Percentiles rank a stretch among this genome's conserved stretches.
Evolutionary conservation across 257 asterid genomes (phyloP).

Genomic region (Scutellaria galericulata): DNA sequence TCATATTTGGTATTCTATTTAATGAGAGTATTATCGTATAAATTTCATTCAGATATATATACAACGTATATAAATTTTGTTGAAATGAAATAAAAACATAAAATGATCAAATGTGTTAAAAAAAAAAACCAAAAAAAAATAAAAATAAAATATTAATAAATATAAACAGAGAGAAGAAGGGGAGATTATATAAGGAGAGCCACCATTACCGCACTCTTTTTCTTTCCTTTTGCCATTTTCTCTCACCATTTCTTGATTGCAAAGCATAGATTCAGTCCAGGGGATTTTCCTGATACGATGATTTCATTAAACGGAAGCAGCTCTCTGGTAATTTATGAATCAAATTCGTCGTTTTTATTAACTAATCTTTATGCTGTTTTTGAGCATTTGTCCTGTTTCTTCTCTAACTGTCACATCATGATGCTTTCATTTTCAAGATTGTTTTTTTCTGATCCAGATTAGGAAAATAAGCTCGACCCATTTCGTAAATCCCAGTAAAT

Average conservation of each 20-base stretch:
- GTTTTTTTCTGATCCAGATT: slow-evolving; percentile 35
- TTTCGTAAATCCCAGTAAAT: slow-evolving; percentile 14
- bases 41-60: too few species aligned
- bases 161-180: slow-evolving; percentile 22
- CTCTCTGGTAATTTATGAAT: slow-evolving; percentile 56
- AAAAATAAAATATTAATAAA: not conserved
- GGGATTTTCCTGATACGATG: slow-evolving; percentile 47
- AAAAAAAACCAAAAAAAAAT: not conserved
- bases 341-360: not conserved
- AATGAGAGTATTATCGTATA: too few species aligned
- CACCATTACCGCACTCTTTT: slow-evolving; percentile 18
- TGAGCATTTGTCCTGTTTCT: slow-evolving; percentile 5
- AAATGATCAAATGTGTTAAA: not conserved
- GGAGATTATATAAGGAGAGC: slow-evolving; percentile 30
- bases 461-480: slow-evolving; percentile 18
- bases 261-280: slow-evolving; percentile 12
- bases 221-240: slow-evolving; percentile 8
- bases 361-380: not conserved
- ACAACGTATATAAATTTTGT: too few species aligned
- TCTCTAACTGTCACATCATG: slow-evolving; percentile 19
- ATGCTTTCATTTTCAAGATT: not conserved
- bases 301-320: slow-evolving; percentile 61
- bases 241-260: not conserved
- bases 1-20: too few species aligned
- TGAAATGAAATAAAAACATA: too few species aligned